phyloP scores from a whole-genome alignment of 2,329 filamentous ascomycete genomes.

The Hymenoscyphus repandus region DNA sequence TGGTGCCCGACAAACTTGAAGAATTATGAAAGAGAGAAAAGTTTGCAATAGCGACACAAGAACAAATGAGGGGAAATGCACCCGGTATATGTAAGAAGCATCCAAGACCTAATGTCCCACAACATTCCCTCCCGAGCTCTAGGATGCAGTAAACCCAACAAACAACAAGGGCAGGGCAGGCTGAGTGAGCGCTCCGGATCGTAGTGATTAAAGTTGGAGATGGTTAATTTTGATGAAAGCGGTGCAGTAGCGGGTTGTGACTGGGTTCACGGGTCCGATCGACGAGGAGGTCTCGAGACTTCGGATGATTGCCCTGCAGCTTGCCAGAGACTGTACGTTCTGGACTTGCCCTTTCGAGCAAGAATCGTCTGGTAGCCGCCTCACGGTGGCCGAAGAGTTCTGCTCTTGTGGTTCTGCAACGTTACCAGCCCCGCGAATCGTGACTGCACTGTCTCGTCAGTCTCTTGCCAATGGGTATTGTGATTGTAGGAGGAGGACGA shows the following conservation, averaged over 20 bases:
- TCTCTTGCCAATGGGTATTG: not conserved
- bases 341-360: not conserved
- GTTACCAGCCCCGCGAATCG: not conserved
- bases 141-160: not conserved
- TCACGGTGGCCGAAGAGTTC: not conserved
- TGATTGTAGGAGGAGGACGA: not conserved
- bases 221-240: not conserved
- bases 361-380: not conserved
- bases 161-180: not conserved
- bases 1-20: constrained; percentile 5
- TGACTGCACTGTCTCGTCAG: too few species aligned
- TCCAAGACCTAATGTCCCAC: not conserved
- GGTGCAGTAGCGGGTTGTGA: not conserved
- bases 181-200: not conserved
- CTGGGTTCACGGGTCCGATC: not conserved
- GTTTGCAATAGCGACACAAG: not conserved
- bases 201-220: constrained; percentile 1
- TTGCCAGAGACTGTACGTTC: not conserved
- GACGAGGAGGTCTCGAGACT: not conserved
- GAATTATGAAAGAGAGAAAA: not conserved
- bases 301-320: not conserved
- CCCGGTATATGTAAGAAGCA: not conserved
- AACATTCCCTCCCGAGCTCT: not conserved
- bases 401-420: not conserved
- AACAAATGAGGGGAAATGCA: not conserved